Percentiles rank a stretch among this genome's conserved stretches.
Evolutionary conservation across 1,284 basidiomycete genomes (phyloP).

Genomic region (Kwoniella shivajii): DNA sequence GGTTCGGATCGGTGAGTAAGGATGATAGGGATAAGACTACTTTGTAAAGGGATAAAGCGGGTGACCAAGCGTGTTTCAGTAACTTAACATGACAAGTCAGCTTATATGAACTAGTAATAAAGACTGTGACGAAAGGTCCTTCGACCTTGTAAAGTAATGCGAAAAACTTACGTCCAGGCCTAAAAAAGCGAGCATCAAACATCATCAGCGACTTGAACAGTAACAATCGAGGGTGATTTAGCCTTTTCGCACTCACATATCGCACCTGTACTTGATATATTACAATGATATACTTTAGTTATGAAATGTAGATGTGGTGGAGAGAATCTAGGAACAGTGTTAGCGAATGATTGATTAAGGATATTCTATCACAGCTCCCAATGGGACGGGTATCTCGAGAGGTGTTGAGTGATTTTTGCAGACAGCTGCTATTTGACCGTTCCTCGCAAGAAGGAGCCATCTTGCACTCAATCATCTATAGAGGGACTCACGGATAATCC

Average conservation of each 20-base stretch:
- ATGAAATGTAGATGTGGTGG: conserved; percentile 76
- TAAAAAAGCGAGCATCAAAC: conserved; percentile 8
- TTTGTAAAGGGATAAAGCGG: conserved; percentile 85
- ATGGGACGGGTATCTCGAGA: too few species aligned
- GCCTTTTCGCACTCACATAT: conserved; percentile 46
- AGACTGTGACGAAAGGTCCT: conserved; percentile 58
- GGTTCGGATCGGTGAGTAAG: conserved; percentile 85
- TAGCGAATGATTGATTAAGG: not conserved
- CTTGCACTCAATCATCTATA: not conserved
- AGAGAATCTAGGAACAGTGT: conserved; percentile 64
- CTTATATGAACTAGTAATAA: conserved; percentile 31
- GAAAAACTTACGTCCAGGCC: conserved; percentile 48
- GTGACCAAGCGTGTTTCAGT: conserved; percentile 86
- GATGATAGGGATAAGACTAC: conserved; percentile 85
- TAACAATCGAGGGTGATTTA: not conserved
- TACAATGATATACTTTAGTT: conserved; percentile 92
- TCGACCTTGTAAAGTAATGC: not conserved
- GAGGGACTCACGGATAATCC: conserved; percentile 76
- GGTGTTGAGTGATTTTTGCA: too few species aligned
- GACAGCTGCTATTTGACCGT: too few species aligned
- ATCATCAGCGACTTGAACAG: not conserved
- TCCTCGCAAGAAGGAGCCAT: too few species aligned
- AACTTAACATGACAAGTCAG: conserved; percentile 60
- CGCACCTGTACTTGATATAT: conserved; percentile 68
- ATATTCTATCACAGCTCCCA: not conserved